phyloP scores from a whole-genome alignment of 2,329 filamentous ascomycete genomes.

The Magnaporthiopsis poae region DNA sequence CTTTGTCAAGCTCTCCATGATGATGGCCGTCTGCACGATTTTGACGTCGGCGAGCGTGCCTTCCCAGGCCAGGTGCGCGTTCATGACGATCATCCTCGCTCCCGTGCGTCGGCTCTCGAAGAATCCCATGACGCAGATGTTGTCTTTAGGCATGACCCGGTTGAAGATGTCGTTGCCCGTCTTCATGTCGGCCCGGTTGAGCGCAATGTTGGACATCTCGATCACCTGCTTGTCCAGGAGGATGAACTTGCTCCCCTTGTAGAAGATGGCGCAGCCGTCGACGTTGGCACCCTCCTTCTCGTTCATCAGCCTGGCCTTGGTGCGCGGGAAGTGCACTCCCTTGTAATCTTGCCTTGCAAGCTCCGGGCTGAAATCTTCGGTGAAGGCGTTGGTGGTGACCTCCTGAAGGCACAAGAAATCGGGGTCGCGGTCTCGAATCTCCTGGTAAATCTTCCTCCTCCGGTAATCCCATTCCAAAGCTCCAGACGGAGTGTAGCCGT shows the following conservation, averaged over 20 bases:
- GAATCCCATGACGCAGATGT: constrained; percentile 86
- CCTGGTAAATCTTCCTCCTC: constrained; percentile 69
- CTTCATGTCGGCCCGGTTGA: constrained; percentile 94
- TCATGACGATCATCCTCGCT: constrained; percentile 83
- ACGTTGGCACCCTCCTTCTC: constrained; percentile 82
- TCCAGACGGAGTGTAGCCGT: constrained; percentile 78
- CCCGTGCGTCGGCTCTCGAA: constrained; percentile 86
- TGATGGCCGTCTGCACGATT: constrained; percentile 84
- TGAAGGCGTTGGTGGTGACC: constrained; percentile 82
- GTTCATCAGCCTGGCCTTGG: constrained; percentile 80
- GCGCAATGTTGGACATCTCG: constrained; percentile 82
- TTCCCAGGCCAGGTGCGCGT: constrained; percentile 93
- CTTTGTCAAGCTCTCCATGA: constrained; percentile 86
- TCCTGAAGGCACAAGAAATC: constrained; percentile 93
- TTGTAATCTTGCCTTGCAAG: constrained; percentile 84
- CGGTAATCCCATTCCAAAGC: constrained; percentile 83
- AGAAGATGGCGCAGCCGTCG: constrained; percentile 94
- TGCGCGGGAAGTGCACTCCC: constrained; percentile 85
- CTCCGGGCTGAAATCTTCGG: constrained; percentile 80
- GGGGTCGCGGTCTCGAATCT: constrained; percentile 67
- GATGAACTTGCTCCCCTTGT: constrained; percentile 76
- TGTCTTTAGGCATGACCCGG: constrained; percentile 94
- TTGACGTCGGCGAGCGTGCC: constrained; percentile 86
- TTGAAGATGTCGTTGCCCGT: constrained; percentile 97
- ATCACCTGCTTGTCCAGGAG: constrained; percentile 88